These are phyloP conservation scores for Lasiodiplodia theobromae DNA, from an alignment of 2,329 filamentous ascomycete species.

Conservation along the genomic window DNA sequence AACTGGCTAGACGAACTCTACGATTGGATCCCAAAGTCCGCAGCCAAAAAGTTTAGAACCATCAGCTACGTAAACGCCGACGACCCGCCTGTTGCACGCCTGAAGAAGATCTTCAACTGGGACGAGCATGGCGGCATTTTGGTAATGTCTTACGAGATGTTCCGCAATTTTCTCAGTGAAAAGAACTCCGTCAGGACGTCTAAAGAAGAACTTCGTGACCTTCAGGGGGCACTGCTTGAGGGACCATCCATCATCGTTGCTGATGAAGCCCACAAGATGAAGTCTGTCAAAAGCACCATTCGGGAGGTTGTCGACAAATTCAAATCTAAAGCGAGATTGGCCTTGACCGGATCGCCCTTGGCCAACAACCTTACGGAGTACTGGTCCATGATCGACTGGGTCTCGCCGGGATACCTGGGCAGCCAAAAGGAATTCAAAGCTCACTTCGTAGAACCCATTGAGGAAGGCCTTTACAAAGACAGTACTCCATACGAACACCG, in stretches of 20 bases:
- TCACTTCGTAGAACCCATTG: constrained; percentile 77
- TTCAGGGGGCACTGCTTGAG: constrained; percentile 55
- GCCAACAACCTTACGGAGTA: constrained; percentile 87
- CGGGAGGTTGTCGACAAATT: constrained; percentile 65
- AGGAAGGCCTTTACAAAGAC: constrained; percentile 72
- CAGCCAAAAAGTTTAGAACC: constrained; percentile 57
- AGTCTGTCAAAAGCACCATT: constrained; percentile 66
- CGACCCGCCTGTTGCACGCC: constrained; percentile 48
- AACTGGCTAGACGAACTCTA: constrained; percentile 85
- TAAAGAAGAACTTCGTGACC: constrained; percentile 37
- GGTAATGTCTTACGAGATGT: constrained; percentile 77
- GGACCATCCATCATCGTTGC: constrained; percentile 77
- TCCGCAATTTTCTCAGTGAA: constrained; percentile 55
- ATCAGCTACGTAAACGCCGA: constrained; percentile 63
- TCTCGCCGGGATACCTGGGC: constrained; percentile 80
- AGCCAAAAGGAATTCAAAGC: constrained; percentile 70
- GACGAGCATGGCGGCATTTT: constrained; percentile 71
- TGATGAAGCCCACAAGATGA: constrained; percentile 85
- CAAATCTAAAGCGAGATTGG: constrained; percentile 74
- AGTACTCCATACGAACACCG: constrained; percentile 65
- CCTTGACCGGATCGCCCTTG: constrained; percentile 85
- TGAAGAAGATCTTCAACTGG: constrained; percentile 59
- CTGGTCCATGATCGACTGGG: constrained; percentile 86
- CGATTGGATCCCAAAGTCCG: constrained; percentile 64
- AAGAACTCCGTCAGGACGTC: background rate